Conservation (phyloP, 2,329 filamentous ascomycete genomes). For the Epichloe glyceriae region DNA sequence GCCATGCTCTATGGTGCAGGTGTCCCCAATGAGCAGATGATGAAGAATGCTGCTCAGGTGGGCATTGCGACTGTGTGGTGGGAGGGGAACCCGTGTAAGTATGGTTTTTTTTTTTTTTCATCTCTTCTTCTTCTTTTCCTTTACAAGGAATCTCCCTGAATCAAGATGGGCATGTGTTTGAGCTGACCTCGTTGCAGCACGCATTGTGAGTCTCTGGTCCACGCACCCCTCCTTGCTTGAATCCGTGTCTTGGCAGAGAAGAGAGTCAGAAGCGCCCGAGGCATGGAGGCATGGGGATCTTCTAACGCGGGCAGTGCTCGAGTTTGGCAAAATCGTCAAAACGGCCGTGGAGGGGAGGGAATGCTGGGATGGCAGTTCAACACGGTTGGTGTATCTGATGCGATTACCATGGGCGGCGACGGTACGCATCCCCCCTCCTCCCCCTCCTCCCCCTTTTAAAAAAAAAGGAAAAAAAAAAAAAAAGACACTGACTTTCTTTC, state of each 20-base stretch:
- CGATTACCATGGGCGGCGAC: conserved; percentile 90
- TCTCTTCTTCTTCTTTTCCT: rapidly evolving
- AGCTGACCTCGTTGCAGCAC: conserved; percentile 17
- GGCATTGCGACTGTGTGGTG: conserved; percentile 91
- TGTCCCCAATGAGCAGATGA: conserved; percentile 66
- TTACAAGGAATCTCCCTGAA: too few species aligned
- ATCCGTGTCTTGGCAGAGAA: neutral
- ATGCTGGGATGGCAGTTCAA: conserved; percentile 96
- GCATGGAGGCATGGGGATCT: neutral
- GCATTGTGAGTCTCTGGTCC: conserved; percentile 23
- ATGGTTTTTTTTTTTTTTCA: conserved; percentile 21
- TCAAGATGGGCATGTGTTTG: neutral
- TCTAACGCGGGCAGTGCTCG: conserved; percentile 46
- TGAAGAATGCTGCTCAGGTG: conserved; percentile 85
- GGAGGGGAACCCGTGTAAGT: conserved; percentile 97
- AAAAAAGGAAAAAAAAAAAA: too few species aligned
- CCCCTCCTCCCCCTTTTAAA: too few species aligned
- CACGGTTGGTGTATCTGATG: conserved; percentile 78
- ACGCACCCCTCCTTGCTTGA: too few species aligned
- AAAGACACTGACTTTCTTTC: neutral
- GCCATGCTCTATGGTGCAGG: conserved; percentile 94
- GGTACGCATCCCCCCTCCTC: too few species aligned
- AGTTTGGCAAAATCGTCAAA: conserved; percentile 81
- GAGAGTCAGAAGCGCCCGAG: neutral
- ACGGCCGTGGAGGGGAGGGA: conserved; percentile 60